A percentile compares a stretch with the other conserved stretches of the same genome.
Conservation (phyloP, 1,139 yeast genomes). For the Ogataea hybrid region DNA sequence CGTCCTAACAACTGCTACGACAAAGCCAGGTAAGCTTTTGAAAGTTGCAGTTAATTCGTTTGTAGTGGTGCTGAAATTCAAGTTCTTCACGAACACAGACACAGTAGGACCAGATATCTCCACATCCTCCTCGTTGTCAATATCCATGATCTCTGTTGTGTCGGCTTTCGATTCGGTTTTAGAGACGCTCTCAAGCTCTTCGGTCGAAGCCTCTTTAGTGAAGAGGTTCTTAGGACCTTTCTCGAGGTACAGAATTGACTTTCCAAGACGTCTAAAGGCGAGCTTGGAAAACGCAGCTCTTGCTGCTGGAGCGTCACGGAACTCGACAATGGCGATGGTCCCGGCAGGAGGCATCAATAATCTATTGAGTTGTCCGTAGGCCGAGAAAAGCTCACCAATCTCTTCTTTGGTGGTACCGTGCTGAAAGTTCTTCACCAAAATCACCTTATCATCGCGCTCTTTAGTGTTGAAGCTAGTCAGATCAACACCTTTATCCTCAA, state of each 20-base stretch:
- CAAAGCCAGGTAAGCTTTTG: constrained; percentile 73
- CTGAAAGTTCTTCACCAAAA: constrained; percentile 87
- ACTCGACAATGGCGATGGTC: constrained; percentile 94
- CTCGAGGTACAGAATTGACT: constrained; percentile 82
- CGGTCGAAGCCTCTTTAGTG: constrained; percentile 40
- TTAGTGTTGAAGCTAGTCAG: constrained; percentile 65
- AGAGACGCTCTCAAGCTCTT: constrained; percentile 18
- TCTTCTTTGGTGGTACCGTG: constrained; percentile 81
- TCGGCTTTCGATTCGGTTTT: constrained; percentile 32
- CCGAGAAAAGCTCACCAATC: constrained; percentile 74
- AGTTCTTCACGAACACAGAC: constrained; percentile 87
- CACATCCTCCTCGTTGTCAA: constrained; percentile 30
- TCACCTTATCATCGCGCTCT: constrained; percentile 78
- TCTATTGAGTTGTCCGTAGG: constrained; percentile 77
- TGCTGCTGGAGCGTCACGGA: constrained; percentile 78
- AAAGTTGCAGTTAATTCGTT: constrained; percentile 58
- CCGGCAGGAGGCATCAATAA: constrained; percentile 96
- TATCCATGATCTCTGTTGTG: constrained; percentile 42
- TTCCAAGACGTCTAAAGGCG: constrained; percentile 84
- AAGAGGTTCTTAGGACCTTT: constrained; percentile 90
- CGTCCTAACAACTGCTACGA: constrained; percentile 78
- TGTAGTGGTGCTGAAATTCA: constrained; percentile 78
- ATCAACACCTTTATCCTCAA: constrained; percentile 84
- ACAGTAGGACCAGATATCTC: constrained; percentile 70
- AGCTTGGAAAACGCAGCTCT: constrained; percentile 86